These are phyloP conservation scores for Colletotrichum sp. DNA, from an alignment of 2,329 filamentous ascomycete species.

Conservation along the genomic window DNA sequence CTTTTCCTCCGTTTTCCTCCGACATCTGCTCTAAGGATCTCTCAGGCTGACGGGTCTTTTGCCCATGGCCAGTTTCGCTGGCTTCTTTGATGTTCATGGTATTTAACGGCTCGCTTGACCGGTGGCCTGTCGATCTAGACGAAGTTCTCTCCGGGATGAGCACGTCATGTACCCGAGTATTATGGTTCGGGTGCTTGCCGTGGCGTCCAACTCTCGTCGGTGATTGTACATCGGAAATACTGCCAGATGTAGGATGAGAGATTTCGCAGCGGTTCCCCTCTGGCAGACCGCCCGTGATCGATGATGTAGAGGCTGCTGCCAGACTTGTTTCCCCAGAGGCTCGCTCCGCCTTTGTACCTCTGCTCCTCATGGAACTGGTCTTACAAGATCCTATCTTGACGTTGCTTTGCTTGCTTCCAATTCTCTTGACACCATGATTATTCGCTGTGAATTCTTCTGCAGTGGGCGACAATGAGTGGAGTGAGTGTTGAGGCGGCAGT, in stretches of 20 bases:
- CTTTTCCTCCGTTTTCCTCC: not conserved
- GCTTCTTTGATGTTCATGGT: not conserved
- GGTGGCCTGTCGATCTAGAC: slow-evolving; percentile 21
- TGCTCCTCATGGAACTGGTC: not conserved
- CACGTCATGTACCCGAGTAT: slow-evolving; percentile 25
- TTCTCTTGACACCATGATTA: not conserved
- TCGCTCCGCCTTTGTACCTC: not conserved
- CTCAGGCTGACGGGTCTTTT: not conserved
- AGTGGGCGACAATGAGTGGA: slow-evolving; percentile 31
- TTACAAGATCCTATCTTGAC: not conserved
- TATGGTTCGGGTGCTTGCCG: not conserved
- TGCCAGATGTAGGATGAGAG: not conserved
- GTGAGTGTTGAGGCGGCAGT: slow-evolving; percentile 13
- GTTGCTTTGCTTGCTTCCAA: not conserved
- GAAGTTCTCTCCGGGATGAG: slow-evolving; percentile 32
- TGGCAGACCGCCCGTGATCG: not conserved
- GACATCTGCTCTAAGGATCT: not conserved
- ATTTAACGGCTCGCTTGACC: not conserved
- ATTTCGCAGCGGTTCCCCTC: not conserved
- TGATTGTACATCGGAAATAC: not conserved
- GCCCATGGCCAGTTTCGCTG: not conserved
- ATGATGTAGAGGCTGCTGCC: not conserved
- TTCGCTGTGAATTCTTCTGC: slow-evolving; percentile 30
- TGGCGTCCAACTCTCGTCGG: not conserved
- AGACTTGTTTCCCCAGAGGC: not conserved